Evolutionary conservation across 192 early-diverging fungal genomes (phyloP).

Genomic region (Linnemannia schmuckeri): DNA sequence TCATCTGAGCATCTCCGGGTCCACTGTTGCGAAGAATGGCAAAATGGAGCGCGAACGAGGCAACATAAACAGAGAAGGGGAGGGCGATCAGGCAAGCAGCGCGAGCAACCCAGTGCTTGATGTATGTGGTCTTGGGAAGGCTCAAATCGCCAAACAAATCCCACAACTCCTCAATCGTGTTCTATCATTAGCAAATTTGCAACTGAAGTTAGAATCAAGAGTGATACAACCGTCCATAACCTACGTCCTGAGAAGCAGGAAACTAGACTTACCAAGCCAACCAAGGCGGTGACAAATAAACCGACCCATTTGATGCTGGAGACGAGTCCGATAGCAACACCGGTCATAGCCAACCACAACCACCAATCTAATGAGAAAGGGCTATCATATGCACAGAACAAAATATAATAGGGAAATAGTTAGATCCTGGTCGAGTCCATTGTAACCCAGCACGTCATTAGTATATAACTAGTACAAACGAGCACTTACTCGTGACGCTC

Average conservation of each 20-base stretch:
- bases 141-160: conserved; percentile 82
- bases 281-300: conserved; percentile 88
- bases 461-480: neutral
- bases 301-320: conserved; percentile 97
- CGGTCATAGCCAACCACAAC: conserved; percentile 88
- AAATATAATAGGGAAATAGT: neutral
- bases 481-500: conserved; percentile 67
- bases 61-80: conserved; percentile 86
- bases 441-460: too few relatives aligned
- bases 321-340: conserved; percentile 86
- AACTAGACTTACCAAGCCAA: conserved; percentile 71
- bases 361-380: conserved; percentile 93
- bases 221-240: too few relatives aligned
- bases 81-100: conserved; percentile 83
- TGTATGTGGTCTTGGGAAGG: conserved; percentile 72
- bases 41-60: conserved; percentile 92
- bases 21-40: conserved; percentile 84
- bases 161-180: conserved; percentile 96
- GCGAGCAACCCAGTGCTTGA: conserved; percentile 89
- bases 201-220: neutral
- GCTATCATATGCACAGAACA: conserved; percentile 44
- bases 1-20: conserved; percentile 93
- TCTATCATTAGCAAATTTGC: conserved; percentile 30
- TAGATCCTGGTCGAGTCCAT: neutral
- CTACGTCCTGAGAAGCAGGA: too few relatives aligned